These are phyloP conservation scores for Pulveroboletus sp. DNA, from an alignment of 768 basidiomycete genomes.

Conservation along the genomic window DNA sequence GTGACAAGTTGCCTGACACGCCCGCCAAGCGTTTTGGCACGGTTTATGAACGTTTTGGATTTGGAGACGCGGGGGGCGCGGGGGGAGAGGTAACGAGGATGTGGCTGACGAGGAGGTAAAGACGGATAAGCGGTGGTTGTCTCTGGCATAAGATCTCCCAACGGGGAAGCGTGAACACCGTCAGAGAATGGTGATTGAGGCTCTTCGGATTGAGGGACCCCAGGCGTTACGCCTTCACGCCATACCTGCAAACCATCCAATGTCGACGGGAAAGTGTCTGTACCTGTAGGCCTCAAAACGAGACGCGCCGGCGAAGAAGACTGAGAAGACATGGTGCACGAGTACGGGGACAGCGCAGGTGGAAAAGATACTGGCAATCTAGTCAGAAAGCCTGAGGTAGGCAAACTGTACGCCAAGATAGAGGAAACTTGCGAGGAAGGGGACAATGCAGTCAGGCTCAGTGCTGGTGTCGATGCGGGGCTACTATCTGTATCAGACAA, in stretches of 20 bases:
- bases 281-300: constrained; percentile 24
- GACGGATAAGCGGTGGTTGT: constrained; percentile 1
- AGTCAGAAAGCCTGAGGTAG: constrained; percentile 3
- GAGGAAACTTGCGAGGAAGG: constrained; percentile 20
- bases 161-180: constrained; percentile 1
- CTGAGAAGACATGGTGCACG: constrained; percentile 12
- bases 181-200: constrained; percentile 13
- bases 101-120: constrained; percentile 5
- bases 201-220: constrained; percentile 16
- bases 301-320: constrained; percentile 15
- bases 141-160: constrained; percentile 9
- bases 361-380: constrained; percentile 17
- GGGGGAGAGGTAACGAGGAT: constrained; percentile 1
- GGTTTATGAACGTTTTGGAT: constrained; percentile 21
- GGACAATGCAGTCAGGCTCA: constrained; percentile 19
- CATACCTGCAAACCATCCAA: constrained; percentile 27
- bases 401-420: constrained; percentile 5
- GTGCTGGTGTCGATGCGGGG: constrained; percentile 22
- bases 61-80: constrained; percentile 4
- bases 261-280: constrained; percentile 30
- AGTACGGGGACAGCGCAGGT: constrained; percentile 5
- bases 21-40: constrained; percentile 25
- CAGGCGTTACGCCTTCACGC: constrained; percentile 22
- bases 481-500: constrained; percentile 16
- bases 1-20: constrained; percentile 26